phyloP scores from a whole-genome alignment of 805 yeast genomes.

The Suhomyces vadensis region DNA sequence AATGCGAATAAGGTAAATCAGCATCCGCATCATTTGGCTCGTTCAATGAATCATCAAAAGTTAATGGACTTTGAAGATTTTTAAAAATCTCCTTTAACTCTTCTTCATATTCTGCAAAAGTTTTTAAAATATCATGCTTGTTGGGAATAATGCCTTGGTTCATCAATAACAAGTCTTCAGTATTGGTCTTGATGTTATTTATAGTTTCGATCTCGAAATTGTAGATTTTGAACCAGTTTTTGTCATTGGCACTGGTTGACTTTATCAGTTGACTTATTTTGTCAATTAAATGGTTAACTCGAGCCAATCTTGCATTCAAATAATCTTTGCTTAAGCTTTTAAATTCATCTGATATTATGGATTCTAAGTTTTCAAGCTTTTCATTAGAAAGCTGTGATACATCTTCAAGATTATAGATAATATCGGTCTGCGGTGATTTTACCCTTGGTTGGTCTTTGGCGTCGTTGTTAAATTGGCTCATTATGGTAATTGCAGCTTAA shows the following conservation, averaged over 20 bases:
- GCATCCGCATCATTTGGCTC: slow-evolving; percentile 9
- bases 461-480: neutral
- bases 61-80: slow-evolving; percentile 36
- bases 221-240: slow-evolving; percentile 34
- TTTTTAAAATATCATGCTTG: slow-evolving; percentile 17
- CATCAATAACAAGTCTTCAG: slow-evolving; percentile 31
- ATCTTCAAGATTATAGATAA: neutral
- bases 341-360: slow-evolving; percentile 24
- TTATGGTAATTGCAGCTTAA: neutral
- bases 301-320: slow-evolving; percentile 27
- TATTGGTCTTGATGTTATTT: slow-evolving; percentile 29
- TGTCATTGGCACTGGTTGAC: slow-evolving; percentile 27
- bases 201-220: slow-evolving; percentile 37
- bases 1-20: slow-evolving; percentile 23
- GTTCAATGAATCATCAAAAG: slow-evolving; percentile 29
- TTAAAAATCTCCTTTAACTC: slow-evolving; percentile 31
- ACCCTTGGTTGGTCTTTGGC: neutral
- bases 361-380: slow-evolving; percentile 9
- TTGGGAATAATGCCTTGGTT: slow-evolving; percentile 9
- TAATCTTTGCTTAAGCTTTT: slow-evolving; percentile 24
- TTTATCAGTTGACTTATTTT: slow-evolving; percentile 26
- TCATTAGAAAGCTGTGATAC: neutral
- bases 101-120: slow-evolving; percentile 29
- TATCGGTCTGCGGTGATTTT: neutral
- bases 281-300: slow-evolving; percentile 29